Evolutionary conservation across 1,139 yeast genomes (phyloP).

Genomic region (Meyerozyma smithsonii): DNA sequence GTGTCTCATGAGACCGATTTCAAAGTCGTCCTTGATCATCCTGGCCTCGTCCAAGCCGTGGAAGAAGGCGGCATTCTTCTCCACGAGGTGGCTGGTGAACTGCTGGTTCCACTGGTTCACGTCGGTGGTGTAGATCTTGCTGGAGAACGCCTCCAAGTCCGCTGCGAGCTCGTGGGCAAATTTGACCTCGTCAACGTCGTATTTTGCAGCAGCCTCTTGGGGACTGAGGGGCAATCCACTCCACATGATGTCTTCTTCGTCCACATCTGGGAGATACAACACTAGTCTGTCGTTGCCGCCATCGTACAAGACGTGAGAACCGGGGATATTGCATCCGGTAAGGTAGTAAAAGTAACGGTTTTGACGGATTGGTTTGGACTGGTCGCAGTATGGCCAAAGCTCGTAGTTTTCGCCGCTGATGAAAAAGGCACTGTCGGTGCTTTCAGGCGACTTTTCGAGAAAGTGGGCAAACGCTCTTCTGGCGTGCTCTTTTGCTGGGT

Average conservation of each 20-base stretch:
- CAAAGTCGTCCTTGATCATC: constrained; percentile 77
- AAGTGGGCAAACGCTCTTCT: constrained; percentile 45
- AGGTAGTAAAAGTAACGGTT: constrained; percentile 85
- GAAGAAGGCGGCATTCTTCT: constrained; percentile 47
- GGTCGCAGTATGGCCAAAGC: constrained; percentile 76
- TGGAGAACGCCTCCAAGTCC: constrained; percentile 23
- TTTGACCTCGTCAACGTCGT: constrained; percentile 77
- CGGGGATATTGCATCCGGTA: constrained; percentile 81
- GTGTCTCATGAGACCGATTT: constrained; percentile 66
- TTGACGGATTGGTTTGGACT: constrained; percentile 75
- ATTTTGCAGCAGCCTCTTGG: constrained; percentile 61
- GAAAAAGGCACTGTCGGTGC: constrained; percentile 35
- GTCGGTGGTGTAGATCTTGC: constrained; percentile 37
- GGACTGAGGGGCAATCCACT: constrained; percentile 75
- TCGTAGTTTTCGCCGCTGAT: constrained; percentile 65
- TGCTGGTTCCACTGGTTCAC: constrained; percentile 31
- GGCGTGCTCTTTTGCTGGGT: constrained; percentile 77
- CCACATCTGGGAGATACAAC: constrained; percentile 76
- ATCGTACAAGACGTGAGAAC: constrained; percentile 63
- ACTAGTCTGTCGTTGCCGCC: constrained; percentile 52
- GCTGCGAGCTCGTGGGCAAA: constrained; percentile 46
- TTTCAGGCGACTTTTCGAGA: constrained; percentile 16
- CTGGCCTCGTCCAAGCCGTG: constrained; percentile 85
- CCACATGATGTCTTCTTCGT: constrained; percentile 93
- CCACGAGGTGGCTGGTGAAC: constrained; percentile 30